A percentile compares a stretch with the other conserved stretches of the same genome.
phyloP scores from a whole-genome alignment of 352 stramenopile species.

The Aphanomyces euteiches region DNA sequence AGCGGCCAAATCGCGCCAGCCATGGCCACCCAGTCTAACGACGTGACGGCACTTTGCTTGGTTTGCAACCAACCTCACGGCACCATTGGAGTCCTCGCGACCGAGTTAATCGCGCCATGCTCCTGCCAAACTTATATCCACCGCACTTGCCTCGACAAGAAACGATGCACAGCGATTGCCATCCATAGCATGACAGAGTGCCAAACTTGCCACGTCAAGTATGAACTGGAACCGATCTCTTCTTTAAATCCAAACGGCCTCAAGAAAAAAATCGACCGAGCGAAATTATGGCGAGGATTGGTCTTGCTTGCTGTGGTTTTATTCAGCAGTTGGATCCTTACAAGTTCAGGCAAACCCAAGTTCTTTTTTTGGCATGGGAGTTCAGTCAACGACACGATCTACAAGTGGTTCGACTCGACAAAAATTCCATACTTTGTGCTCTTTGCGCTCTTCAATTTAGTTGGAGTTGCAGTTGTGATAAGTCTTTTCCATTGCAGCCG shows the following conservation, averaged over 20 bases:
- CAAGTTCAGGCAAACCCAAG: slow-evolving; percentile 12
- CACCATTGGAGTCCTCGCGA: background rate
- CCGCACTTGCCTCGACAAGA: slow-evolving; percentile 16
- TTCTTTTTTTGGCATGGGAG: slow-evolving; percentile 11
- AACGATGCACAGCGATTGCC: slow-evolving; percentile 1
- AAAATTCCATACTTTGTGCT: slow-evolving; percentile 8
- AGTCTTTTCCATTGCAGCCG: background rate
- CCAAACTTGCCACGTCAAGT: background rate
- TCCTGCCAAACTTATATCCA: slow-evolving; percentile 21
- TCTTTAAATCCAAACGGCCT: background rate
- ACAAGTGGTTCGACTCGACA: slow-evolving; percentile 12
- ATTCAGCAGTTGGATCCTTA: slow-evolving; percentile 4
- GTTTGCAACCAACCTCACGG: background rate
- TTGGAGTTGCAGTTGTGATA: background rate
- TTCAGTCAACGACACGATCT: slow-evolving; percentile 20
- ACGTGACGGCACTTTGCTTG: background rate
- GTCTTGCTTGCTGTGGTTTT: slow-evolving; percentile 10
- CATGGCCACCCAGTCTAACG: too few relatives aligned
- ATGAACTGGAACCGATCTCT: background rate
- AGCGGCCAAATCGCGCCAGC: too few relatives aligned
- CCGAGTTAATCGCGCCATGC: slow-evolving; percentile 22
- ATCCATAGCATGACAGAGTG: slow-evolving; percentile 26
- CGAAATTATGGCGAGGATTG: background rate
- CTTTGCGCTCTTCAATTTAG: slow-evolving; percentile 4
- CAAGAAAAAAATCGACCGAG: background rate